Evolutionary conservation across 2,329 filamentous ascomycete genomes (phyloP), one percentile per base, ranked within the genome.

Genomic region (Colletotrichum camelliae): DNA sequence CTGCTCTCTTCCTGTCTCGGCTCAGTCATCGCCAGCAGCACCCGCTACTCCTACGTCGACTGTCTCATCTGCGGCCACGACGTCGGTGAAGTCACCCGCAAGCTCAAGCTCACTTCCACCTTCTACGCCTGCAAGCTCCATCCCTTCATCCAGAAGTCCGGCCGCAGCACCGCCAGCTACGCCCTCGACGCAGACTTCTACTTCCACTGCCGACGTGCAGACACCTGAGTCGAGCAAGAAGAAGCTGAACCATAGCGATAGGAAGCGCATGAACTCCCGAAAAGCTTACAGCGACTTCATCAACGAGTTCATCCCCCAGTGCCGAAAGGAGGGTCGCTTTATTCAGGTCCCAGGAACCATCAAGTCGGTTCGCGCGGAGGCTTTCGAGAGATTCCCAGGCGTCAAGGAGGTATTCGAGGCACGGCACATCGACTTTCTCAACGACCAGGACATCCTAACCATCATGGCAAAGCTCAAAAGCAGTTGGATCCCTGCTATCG

Each of bases 201-300:
- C 61, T 31, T 18, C 29, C 10, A 18, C 58, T n/a, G 24, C 29
- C 12, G 21, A n/a, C 60, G 7, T 37, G 55, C 62, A 39, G 73
- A 58, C 72, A 5, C 48, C 79, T 9, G 80, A 81, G 5, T 84
- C 84, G 2, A 77, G 77, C n/a, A 81, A 81, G 68, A 84, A 81
- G 55, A 84, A 81, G 57, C 81, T 90, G 73, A 90, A 88, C 43
- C 78, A 86, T 27, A 91, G 91, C 71, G 92, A 94, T 77, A 87
- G 91, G 2, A 86, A 88, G 27, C 88, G 92, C 4, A 86, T 92
- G 84, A 81, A 78, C 0, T 85, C 87, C 55, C 88, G 94, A 1
- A 87, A 88, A 0, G 86, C 92, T 33, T 95, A 92, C 80, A 85
- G 85, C 3, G 81, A 82, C 7, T 96, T 93, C 89, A 81, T 93